A percentile compares a stretch with the other conserved stretches of the same genome.
These are phyloP conservation scores for Nepenthes gracilis DNA, from an alignment of 148 eudicot species.

Conservation along the genomic window DNA sequence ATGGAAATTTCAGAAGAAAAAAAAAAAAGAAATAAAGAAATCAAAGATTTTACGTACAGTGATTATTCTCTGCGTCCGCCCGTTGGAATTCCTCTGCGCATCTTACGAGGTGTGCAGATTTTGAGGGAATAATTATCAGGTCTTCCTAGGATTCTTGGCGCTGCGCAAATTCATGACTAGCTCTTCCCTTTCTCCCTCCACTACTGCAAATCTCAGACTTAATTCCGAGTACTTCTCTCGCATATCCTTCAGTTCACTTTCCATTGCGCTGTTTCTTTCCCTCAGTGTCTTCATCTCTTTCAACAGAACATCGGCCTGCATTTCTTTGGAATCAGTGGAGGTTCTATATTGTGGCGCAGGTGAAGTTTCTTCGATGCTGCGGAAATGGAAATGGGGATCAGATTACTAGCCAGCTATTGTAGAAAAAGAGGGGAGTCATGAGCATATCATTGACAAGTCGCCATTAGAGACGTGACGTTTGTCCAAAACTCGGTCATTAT, in stretches of 20 bases:
- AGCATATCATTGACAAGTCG: background rate
- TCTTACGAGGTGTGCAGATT: background rate
- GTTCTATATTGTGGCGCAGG: slow-evolving; percentile 12
- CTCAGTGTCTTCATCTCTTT: slow-evolving; percentile 44
- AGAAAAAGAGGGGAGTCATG: background rate
- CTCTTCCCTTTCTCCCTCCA: slow-evolving; percentile 90
- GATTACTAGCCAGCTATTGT: slow-evolving; percentile 2
- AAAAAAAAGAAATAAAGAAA: no score
- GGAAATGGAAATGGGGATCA: background rate
- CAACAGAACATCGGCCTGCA: slow-evolving; percentile 19
- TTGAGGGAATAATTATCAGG: slow-evolving; percentile 7
- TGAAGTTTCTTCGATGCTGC: slow-evolving; percentile 15
- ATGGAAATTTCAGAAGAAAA: no score
- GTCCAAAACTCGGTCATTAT: background rate
- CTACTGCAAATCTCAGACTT: slow-evolving; percentile 98
- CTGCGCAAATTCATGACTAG: slow-evolving; percentile 77
- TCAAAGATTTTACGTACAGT: no score
- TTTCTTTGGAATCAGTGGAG: slow-evolving; percentile 11
- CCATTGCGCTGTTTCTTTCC: slow-evolving; percentile 67
- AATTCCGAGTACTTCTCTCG: slow-evolving; percentile 82
- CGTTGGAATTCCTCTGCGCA: no score
- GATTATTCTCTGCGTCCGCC: no score
- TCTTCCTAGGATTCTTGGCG: slow-evolving; percentile 59
- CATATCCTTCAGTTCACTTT: slow-evolving; percentile 79
- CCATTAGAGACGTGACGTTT: background rate